Base-by-base conservation (phyloP, 345 rosid species). In the Arabis hirsuta region DNA sequence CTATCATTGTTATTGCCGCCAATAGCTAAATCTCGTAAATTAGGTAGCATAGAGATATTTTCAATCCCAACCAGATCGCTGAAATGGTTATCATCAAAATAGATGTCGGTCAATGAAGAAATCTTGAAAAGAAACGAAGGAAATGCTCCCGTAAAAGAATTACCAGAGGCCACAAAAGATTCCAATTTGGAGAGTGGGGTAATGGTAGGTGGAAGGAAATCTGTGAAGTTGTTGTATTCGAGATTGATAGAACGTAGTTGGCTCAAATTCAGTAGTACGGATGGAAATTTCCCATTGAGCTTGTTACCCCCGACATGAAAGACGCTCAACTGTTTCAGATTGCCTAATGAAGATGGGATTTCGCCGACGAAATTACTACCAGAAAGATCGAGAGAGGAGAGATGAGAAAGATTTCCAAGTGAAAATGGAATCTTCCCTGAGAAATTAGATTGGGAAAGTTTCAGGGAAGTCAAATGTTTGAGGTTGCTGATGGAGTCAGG, bases 231-330 rank as follows among this genome's bases (percentile, higher is more conserved):
- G 27, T 62, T 62, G 9, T 9, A 12, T 26, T 0, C 0, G 8
- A 62, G n/a, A 24, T 0, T 0, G 0, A 62, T 4, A 24, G 4
- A 1, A 44, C 22, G 3, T 45, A 62, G 26, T 14, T 44, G 10
- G 38, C 41, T 62, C 4, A 26, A 12, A n/a, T 62, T 62, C 9
- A 27, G 1, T 43, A 62, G 3, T 27, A 24, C 0, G 47, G 53
- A 3, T 24, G 53, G 67, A 6, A 62, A 26, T 26, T 44, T 29
- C 7, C 66, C 90, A 80, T 39, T 62, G 5, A 62, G 39, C 24
- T 62, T 14, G 39, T 43, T 61, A 2, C 3, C 0, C 2, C 9
- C 1, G 5, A 58, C 63, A 20, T 1, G 2, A 59, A 59, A 12
- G 0, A 0, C 0, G 11, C 11, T 20, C 48, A 59, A 59, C 0